A percentile compares a stretch with the other conserved stretches of the same genome.
These are phyloP conservation scores for Monosporascus sp. DNA, from an alignment of 2,329 filamentous ascomycete genomes.

Conservation along the genomic window DNA sequence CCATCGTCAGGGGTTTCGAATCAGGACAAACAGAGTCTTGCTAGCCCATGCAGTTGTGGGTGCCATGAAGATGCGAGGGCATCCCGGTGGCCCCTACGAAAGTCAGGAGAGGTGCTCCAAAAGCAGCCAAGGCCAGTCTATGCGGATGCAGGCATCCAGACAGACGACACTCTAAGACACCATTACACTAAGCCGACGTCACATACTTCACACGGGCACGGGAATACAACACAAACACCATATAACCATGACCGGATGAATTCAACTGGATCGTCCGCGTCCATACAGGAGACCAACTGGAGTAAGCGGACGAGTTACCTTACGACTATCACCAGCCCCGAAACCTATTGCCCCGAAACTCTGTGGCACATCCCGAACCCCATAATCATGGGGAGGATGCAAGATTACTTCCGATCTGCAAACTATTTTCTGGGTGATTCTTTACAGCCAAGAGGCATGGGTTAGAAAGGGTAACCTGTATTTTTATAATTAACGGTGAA, in stretches of 20 bases:
- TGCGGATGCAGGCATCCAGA: constrained; percentile 23
- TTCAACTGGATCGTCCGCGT: constrained; percentile 11
- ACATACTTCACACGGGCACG: constrained; percentile 1
- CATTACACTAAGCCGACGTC: constrained; percentile 3
- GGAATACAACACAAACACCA: not conserved
- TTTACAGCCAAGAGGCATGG: constrained; percentile 14
- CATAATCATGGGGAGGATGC: constrained; percentile 26
- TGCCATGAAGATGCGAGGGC: constrained; percentile 1
- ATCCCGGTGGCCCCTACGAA: not conserved
- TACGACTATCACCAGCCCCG: constrained; percentile 17
- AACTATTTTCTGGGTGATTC: constrained; percentile 22
- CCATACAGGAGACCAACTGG: constrained; percentile 3
- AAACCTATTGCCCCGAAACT: constrained; percentile 4
- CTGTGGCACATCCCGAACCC: constrained; percentile 14
- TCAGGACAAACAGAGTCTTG: not conserved
- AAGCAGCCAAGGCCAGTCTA: constrained; percentile 11
- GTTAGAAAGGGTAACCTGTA: constrained; percentile 1
- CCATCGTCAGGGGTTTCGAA: not conserved
- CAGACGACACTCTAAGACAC: constrained; percentile 10
- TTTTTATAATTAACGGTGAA: too few relatives aligned
- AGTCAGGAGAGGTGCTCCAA: not conserved
- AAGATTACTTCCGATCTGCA: constrained; percentile 25
- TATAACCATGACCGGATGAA: constrained; percentile 10
- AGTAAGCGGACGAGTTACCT: constrained; percentile 23
- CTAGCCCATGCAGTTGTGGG: constrained; percentile 3